Evolutionary conservation across 23 red algal genomes (phyloP).

Genomic region (Gracilariopsis chorda): DNA sequence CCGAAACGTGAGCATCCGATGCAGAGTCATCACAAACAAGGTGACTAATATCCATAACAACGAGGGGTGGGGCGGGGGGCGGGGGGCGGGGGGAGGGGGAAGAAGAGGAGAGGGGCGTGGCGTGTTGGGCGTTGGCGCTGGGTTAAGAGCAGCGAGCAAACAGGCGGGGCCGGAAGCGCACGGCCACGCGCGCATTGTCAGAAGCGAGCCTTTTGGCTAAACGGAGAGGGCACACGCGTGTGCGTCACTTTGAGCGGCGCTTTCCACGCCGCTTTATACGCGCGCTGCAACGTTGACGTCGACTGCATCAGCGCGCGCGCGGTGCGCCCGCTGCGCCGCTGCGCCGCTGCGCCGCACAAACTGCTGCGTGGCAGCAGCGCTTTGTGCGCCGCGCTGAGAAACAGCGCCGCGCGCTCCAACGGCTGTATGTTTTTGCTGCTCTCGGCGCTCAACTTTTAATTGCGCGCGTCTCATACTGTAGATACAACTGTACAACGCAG

Average conservation of each 20-base stretch:
- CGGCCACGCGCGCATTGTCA: neutral
- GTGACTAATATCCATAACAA: conserved; percentile 12
- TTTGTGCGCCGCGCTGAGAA: neutral
- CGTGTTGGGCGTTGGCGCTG: too few relatives aligned
- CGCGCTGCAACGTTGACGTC: neutral
- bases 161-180: too few relatives aligned
- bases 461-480: too few relatives aligned
- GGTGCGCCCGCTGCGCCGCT: too few relatives aligned
- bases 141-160: too few relatives aligned
- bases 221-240: neutral
- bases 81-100: neutral
- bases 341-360: too few relatives aligned
- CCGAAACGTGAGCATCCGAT: neutral
- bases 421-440: neutral
- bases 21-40: neutral
- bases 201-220: neutral
- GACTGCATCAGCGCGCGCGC: too few relatives aligned
- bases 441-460: neutral
- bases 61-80: neutral
- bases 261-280: too few relatives aligned
- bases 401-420: neutral
- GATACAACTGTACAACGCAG: too few relatives aligned
- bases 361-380: too few relatives aligned
- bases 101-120: neutral
- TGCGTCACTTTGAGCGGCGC: too few relatives aligned